These are phyloP conservation scores for Apiotrichum laibachii DNA, from an alignment of 1,284 basidiomycete genomes.

Conservation along the genomic window DNA sequence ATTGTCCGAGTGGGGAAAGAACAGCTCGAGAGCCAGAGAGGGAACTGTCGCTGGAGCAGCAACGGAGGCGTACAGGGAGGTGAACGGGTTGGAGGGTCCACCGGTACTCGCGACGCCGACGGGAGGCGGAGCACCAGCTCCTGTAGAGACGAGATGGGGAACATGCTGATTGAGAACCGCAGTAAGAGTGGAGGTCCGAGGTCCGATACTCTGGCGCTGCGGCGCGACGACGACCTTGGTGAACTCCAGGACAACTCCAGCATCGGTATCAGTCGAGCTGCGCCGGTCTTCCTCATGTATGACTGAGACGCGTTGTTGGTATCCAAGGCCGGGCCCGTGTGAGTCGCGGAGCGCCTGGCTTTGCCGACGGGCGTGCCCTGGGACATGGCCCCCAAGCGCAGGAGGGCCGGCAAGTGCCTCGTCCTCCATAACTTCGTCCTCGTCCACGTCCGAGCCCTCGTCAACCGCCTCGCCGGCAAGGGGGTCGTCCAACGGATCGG, in stretches of 20 bases:
- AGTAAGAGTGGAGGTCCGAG: conserved; percentile 35
- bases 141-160: conserved; percentile 36
- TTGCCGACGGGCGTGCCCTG: background rate
- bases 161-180: conserved; percentile 42
- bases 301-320: conserved; percentile 12
- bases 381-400: too few relatives aligned
- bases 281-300: conserved; percentile 25
- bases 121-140: conserved; percentile 7
- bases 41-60: conserved; percentile 47
- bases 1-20: conserved; percentile 76
- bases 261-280: conserved; percentile 28
- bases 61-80: conserved; percentile 51
- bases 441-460: conserved; percentile 29
- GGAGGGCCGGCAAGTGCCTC: conserved; percentile 13
- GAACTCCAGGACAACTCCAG: conserved; percentile 27
- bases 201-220: background rate
- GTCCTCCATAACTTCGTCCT: conserved; percentile 34
- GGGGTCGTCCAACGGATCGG: conserved; percentile 9
- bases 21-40: conserved; percentile 67
- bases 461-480: conserved; percentile 41
- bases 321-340: background rate
- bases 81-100: conserved; percentile 45
- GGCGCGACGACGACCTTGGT: background rate
- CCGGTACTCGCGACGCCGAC: background rate
- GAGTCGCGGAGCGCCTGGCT: background rate